phyloP scores from a whole-genome alignment of 2,329 filamentous ascomycete genomes.

The Nemania sp. region DNA sequence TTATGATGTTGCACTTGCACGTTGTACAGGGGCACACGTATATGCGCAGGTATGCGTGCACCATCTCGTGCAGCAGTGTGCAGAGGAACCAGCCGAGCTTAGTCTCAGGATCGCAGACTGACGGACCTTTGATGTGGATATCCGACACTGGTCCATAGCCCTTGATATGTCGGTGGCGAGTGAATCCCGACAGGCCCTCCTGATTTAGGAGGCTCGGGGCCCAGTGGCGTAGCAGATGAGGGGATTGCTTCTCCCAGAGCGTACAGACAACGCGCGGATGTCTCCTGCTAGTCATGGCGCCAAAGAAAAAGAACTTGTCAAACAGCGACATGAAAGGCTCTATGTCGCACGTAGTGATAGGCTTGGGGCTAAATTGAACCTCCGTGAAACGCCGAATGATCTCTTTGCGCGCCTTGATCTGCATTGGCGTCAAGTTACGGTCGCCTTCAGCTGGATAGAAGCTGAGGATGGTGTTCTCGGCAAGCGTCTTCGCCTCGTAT shows the following conservation, averaged over 20 bases:
- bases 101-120: too few relatives aligned
- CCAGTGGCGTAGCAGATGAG: background rate
- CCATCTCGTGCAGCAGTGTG: conserved; percentile 32
- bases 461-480: conserved; percentile 21
- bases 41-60: conserved; percentile 22
- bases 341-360: background rate
- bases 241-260: conserved; percentile 7
- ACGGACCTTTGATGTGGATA: conserved; percentile 10
- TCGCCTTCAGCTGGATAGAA: background rate
- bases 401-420: conserved; percentile 1
- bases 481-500: background rate
- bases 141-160: background rate
- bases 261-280: background rate
- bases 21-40: background rate
- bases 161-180: background rate
- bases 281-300: background rate
- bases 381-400: too few relatives aligned
- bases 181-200: background rate
- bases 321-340: conserved; percentile 5
- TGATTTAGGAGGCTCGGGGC: background rate
- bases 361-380: too few relatives aligned
- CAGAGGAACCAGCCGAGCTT: too few relatives aligned
- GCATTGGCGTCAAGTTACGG: conserved; percentile 16
- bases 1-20: background rate
- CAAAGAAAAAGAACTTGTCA: conserved; percentile 32